Evolutionary conservation across 306 rosid genomes (phyloP), one percentile per base, ranked within the genome.

Genomic region (Sechiopsis laciniata): DNA sequence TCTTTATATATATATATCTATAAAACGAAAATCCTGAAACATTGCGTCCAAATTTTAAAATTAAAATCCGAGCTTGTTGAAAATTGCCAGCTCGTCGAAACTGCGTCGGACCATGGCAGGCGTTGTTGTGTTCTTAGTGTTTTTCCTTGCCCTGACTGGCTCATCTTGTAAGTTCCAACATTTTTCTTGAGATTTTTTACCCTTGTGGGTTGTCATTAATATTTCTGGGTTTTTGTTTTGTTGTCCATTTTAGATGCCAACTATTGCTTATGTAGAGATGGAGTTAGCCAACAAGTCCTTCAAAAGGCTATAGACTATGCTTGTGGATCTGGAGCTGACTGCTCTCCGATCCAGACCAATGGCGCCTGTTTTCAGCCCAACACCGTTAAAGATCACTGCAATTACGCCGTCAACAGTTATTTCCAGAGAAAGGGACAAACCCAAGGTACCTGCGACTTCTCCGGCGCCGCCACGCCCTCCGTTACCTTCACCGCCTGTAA

Each of bases 301-400:
- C 99, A 95, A 80, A 95, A 84, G 80, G 76, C 88, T 5, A 71
- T 95, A 52, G 99, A 95, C 71, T 95, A 91, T 80, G 99, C 99
- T 9, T 95, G 99, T 81, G 99, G 99, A 77, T 85, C 87, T 52
- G 99, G 99, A 71, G 99, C 97, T 76, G 99, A 95, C 45, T 95
- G 99, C 21, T n/a, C 82, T 6, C 84, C 88, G 4, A 85, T 95
- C 76, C 0, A n/a, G 4, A 85, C 84, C 62, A 88, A 5, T 85
- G 99, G 99, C 74, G 75, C 75, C 10, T 95, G 99, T 83, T 95
- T 55, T 79, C 69, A 81, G 3, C 99, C 99, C 6, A 95, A 95
- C 80, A 91, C 97, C 6, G 76, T 95, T 8, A 95, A 95, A 64
- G 95, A 87, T 80, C 99, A 95, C 78, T 95, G 99, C 78, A 87